Conservation (phyloP, 495 filamentous ascomycete species). For the Penicillium manginii region DNA sequence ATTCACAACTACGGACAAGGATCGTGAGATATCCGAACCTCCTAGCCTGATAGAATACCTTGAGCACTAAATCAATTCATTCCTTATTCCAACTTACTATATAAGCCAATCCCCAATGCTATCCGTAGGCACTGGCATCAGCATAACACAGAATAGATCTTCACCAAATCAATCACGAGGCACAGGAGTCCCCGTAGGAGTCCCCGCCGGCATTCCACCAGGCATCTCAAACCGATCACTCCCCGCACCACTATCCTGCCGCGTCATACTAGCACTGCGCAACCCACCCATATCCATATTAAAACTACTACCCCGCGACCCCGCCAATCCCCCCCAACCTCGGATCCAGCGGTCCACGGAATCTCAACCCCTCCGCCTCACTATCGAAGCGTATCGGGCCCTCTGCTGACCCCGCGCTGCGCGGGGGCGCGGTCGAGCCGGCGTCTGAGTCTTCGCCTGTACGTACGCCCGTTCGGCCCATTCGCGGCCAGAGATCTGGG, state of each 20-base stretch:
- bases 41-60: no score
- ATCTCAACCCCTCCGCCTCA: slow-evolving; percentile 42
- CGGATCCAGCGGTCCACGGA: slow-evolving; percentile 35
- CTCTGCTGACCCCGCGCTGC: slow-evolving; percentile 38
- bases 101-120: no score
- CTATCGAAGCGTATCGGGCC: slow-evolving; percentile 27
- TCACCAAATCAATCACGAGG: slow-evolving; percentile 12
- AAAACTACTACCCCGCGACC: slow-evolving; percentile 44
- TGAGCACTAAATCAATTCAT: no score
- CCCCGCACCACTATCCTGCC: slow-evolving; percentile 38
- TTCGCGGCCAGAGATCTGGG: slow-evolving; percentile 92
- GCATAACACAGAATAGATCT: no score
- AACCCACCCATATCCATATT: slow-evolving; percentile 43
- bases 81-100: background rate
- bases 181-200: slow-evolving; percentile 12
- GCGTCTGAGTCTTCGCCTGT: slow-evolving; percentile 50
- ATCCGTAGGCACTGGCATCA: slow-evolving; percentile 1
- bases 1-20: no score
- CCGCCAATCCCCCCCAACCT: slow-evolving; percentile 36
- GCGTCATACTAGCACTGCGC: slow-evolving; percentile 40
- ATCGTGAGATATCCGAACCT: no score
- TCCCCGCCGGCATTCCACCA: slow-evolving; percentile 29
- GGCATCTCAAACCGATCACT: slow-evolving; percentile 43
- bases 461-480: slow-evolving; percentile 51
- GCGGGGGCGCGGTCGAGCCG: slow-evolving; percentile 42